Base-by-base conservation (phyloP, 2,329 filamentous ascomycete genomes). In the Epichloe glyceriae region DNA sequence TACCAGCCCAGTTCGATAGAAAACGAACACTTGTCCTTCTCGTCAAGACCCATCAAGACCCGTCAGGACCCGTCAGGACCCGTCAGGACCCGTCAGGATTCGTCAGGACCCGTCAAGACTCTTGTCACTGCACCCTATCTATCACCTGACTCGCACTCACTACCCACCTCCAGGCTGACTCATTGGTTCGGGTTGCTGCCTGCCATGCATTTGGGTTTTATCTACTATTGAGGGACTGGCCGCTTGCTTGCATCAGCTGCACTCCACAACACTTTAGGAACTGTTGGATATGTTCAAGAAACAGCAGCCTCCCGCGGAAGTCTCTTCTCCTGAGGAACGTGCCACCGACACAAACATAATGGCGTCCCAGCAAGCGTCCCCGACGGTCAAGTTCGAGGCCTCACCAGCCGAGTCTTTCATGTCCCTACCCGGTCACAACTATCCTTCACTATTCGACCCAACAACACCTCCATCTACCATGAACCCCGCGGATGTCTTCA, bases 401-500 rank as follows among this genome's bases (percentile, higher is more conserved):
- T 79, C 75, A 40, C 75, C 75, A 2, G 65, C 72, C 61, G 76
- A 79, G 62, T 78, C 75, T 5, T 68, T 77, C 43, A 62, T 78
- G 38, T 78, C 76, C 3, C 65, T 70, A 1, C 73, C 75, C 2
- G 68, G 71, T 54, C 72, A 77, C 53, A 64, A 67, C 55, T 74
- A 72, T 60, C 63, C 74, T 12, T 72, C 75, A 3, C 68, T 79
- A 33, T 78, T 79, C 60, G 59, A 59, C 34, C 58, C 59, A 10
- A 61, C 64, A 3, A 61, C 65, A 19, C 58, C 67, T 11, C 56
- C 63, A 10, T 44, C 58, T 33, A 69, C 70, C 1, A 62, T 73
- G 52, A 69, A 75, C 54, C 70, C 72, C 2, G 60, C 71, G 53
- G 73, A 76, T 26, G 69, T 75, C 59, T 71, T 75, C 70, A 73